Base-by-base conservation (phyloP, 2,329 filamentous ascomycete genomes). In the Epicoccum sorghinum region DNA sequence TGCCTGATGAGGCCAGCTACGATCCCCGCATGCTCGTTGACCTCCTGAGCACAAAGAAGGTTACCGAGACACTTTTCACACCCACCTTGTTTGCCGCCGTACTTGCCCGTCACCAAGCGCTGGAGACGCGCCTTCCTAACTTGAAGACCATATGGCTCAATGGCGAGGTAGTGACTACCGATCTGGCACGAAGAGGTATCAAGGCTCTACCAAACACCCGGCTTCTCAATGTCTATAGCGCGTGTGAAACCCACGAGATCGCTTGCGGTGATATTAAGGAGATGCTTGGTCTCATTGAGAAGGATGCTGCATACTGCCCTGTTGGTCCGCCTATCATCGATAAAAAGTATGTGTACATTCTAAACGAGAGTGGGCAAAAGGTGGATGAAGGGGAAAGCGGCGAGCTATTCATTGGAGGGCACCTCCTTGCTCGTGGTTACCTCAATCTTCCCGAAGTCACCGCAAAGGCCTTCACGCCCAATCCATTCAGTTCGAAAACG, bases 1-100 rank as follows among this genome's bases (percentile, higher is more conserved):
- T 93, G 13, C 88, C 89, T 1, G 90, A 93, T 63, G 85, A 89
- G 62, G 83, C 82, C 32, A 92, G 89, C 75, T 93, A 92, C 65
- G 90, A 93, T 60, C 89, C 90, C 0, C 83, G 85, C 30, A 84
- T 87, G 42, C 83, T 93, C 24, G 88, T 92, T 24, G 87, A 90
- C 57, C 76, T 91, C 23, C 83, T 93, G 9, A 78, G 84, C 0
- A 76, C 82, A 13, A 86, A 86, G 68, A 79, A 80, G 50, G 85
- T 92, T 64, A 92, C 89, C 13, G 90, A 93, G 70, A 93, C 90
- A 13, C 81, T 93, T 47, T 93, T 93, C 88, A 93, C 90, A 0
- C 90, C 90, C 0, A 93, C 90, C 0, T 81, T 93, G 12, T 79
- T 93, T 40, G 86, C 89, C 24, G 89, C 89, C 2, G 86, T 92